Evolutionary conservation across 2,329 filamentous ascomycete species (phyloP).

Genomic region (Dactylellina sp.): DNA sequence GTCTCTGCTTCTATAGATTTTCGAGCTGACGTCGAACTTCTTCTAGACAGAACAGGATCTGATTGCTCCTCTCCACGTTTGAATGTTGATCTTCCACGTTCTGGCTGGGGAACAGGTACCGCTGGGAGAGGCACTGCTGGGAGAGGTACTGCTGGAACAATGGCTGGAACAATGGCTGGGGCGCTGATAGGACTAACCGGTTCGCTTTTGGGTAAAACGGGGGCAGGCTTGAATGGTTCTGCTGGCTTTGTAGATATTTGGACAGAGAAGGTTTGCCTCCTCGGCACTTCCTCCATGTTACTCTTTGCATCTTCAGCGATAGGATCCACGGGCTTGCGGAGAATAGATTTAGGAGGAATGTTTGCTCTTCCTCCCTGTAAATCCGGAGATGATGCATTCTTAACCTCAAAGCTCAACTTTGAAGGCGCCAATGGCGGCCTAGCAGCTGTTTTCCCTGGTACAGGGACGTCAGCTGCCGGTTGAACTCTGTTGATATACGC

Average conservation of each 20-base stretch:
- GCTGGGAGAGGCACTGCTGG: background rate
- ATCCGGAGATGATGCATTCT: slow-evolving; percentile 42
- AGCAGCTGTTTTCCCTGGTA: slow-evolving; percentile 21
- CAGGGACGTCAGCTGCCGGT: slow-evolving; percentile 31
- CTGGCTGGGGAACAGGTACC: slow-evolving; percentile 26
- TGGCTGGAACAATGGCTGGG: too few species aligned
- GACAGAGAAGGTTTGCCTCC: slow-evolving; percentile 19
- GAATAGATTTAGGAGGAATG: slow-evolving; percentile 48
- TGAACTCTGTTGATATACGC: slow-evolving; percentile 38
- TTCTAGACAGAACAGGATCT: slow-evolving; percentile 14
- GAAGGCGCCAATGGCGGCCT: slow-evolving; percentile 46
- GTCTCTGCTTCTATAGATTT: slow-evolving; percentile 53
- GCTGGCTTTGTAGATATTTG: slow-evolving; percentile 15
- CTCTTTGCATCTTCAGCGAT: slow-evolving; percentile 26
- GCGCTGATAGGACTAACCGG: slow-evolving; percentile 25
- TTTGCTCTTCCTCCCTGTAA: slow-evolving; percentile 21
- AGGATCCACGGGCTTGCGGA: slow-evolving; percentile 42
- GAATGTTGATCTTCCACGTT: slow-evolving; percentile 46
- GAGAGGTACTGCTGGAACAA: too few species aligned
- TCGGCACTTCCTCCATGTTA: slow-evolving; percentile 15
- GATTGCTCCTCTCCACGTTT: slow-evolving; percentile 42
- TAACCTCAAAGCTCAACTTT: slow-evolving; percentile 46
- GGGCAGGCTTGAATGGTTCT: slow-evolving; percentile 23
- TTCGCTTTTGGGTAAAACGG: slow-evolving; percentile 32
- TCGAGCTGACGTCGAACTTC: slow-evolving; percentile 38